These are phyloP conservation scores for Laburnicola sp. DNA, from an alignment of 2,329 filamentous ascomycete genomes.

Conservation along the genomic window DNA sequence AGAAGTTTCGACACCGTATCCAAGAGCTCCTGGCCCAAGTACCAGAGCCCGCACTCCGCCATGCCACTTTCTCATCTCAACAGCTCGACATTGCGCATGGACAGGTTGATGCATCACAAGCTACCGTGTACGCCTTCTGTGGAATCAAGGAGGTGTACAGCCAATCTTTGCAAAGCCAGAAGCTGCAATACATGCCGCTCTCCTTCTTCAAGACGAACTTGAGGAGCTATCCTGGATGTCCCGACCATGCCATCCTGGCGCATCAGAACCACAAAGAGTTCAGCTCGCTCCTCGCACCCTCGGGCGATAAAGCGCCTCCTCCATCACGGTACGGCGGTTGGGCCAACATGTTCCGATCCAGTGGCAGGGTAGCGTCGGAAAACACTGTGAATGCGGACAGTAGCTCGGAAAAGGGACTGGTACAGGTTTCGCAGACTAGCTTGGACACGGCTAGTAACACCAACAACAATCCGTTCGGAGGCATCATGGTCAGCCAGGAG, in stretches of 20 bases:
- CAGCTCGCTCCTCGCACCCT: slow-evolving; percentile 40
- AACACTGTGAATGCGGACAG: slow-evolving; percentile 27
- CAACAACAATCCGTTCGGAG: slow-evolving; percentile 35
- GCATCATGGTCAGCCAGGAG: slow-evolving; percentile 46
- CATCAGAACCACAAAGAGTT: slow-evolving; percentile 54
- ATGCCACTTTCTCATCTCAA: slow-evolving; percentile 50
- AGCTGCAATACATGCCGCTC: slow-evolving; percentile 44
- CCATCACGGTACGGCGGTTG: slow-evolving; percentile 15
- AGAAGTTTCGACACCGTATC: slow-evolving; percentile 41
- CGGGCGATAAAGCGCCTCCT: slow-evolving; percentile 10
- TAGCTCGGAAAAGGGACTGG: slow-evolving; percentile 37
- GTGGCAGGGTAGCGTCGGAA: slow-evolving; percentile 16
- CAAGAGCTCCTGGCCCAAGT: slow-evolving; percentile 41
- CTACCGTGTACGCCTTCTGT: slow-evolving; percentile 51
- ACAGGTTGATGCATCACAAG: slow-evolving; percentile 30
- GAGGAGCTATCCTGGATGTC: slow-evolving; percentile 49
- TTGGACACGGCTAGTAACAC: slow-evolving; percentile 7
- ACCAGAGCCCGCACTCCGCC: slow-evolving; percentile 46
- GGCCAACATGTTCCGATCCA: slow-evolving; percentile 17
- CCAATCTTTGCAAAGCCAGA: slow-evolving; percentile 34
- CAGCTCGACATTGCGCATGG: slow-evolving; percentile 41
- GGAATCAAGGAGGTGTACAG: slow-evolving; percentile 49
- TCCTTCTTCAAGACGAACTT: slow-evolving; percentile 52
- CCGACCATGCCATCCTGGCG: slow-evolving; percentile 50
- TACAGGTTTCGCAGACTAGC: slow-evolving; percentile 15